Evolutionary conservation across 768 basidiomycete genomes (phyloP).

Genomic region (Boletellus sp.): DNA sequence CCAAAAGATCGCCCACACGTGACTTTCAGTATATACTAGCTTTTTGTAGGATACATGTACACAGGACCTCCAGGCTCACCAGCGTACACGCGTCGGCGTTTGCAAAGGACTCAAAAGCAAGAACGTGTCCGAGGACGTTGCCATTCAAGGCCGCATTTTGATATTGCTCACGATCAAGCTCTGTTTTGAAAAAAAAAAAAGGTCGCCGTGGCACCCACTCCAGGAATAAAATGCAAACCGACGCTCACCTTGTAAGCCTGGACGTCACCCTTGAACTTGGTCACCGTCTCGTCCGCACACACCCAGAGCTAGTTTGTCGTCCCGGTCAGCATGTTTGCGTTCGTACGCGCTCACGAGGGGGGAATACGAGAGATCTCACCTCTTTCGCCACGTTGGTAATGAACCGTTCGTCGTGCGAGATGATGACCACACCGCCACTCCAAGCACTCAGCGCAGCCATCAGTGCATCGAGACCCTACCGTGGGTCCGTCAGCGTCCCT

Average conservation of each 20-base stretch:
- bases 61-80: no score
- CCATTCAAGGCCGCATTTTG: slow-evolving; percentile 48
- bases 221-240: not conserved
- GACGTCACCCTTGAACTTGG: slow-evolving; percentile 87
- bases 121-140: not conserved
- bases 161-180: slow-evolving; percentile 73
- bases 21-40: no score
- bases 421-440: slow-evolving; percentile 91
- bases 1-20: no score
- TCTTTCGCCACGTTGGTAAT: slow-evolving; percentile 87
- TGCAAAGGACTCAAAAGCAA: no score
- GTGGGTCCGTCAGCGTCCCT: slow-evolving; percentile 2
- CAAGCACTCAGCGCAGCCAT: slow-evolving; percentile 77
- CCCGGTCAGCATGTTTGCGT: slow-evolving; percentile 3
- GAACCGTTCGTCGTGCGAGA: slow-evolving; percentile 94
- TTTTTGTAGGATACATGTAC: no score
- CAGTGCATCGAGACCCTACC: slow-evolving; percentile 87
- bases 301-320: slow-evolving; percentile 72
- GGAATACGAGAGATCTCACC: slow-evolving; percentile 35
- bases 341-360: no score
- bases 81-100: no score
- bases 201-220: not conserved
- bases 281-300: slow-evolving; percentile 77
- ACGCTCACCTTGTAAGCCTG: slow-evolving; percentile 78
- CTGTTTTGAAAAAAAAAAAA: slow-evolving; percentile 32